Conservation (phyloP, 2,329 filamentous ascomycete species). For the Fusarium subtropicale region DNA sequence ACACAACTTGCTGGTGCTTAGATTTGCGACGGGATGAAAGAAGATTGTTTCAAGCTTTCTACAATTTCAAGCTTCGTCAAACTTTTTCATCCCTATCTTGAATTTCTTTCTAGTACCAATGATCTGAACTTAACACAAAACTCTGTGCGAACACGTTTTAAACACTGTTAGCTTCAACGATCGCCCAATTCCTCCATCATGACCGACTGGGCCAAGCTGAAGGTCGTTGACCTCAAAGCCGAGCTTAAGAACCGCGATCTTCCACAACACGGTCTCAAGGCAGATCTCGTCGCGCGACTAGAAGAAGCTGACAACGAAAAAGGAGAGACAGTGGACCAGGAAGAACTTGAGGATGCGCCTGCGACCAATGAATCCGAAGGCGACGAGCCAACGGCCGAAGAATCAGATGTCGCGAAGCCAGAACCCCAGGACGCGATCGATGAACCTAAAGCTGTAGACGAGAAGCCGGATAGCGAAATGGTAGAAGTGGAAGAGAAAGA, state of each 20-base stretch:
- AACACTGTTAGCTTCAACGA: slow-evolving; percentile 7
- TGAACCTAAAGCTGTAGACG: slow-evolving; percentile 11
- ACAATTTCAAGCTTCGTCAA: slow-evolving; percentile 15
- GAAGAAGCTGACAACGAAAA: slow-evolving; percentile 37
- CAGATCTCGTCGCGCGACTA: slow-evolving; percentile 76
- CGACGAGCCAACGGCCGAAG: slow-evolving; percentile 13
- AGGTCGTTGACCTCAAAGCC: slow-evolving; percentile 79
- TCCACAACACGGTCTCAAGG: slow-evolving; percentile 75
- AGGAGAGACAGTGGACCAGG: slow-evolving; percentile 7
- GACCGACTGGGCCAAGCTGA: slow-evolving; percentile 69
- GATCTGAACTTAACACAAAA: not conserved
- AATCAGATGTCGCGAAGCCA: not conserved
- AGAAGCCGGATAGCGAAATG: slow-evolving; percentile 13
- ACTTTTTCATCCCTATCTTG: not conserved
- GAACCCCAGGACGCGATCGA: slow-evolving; percentile 10
- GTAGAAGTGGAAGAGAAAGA: slow-evolving; percentile 1
- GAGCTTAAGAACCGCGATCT: slow-evolving; percentile 81
- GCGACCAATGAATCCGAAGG: slow-evolving; percentile 22
- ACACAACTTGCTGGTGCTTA: slow-evolving; percentile 9
- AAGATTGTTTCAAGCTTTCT: slow-evolving; percentile 17
- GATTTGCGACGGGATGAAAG: slow-evolving; percentile 43
- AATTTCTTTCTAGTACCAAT: not conserved
- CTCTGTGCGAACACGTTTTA: not conserved
- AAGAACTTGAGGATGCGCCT: slow-evolving; percentile 21
- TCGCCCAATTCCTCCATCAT: slow-evolving; percentile 50